A percentile compares a stretch with the other conserved stretches of the same genome.
These are phyloP conservation scores for Paramecium biaurelia DNA, from an alignment of 73 alveolate species.

Conservation along the genomic window DNA sequence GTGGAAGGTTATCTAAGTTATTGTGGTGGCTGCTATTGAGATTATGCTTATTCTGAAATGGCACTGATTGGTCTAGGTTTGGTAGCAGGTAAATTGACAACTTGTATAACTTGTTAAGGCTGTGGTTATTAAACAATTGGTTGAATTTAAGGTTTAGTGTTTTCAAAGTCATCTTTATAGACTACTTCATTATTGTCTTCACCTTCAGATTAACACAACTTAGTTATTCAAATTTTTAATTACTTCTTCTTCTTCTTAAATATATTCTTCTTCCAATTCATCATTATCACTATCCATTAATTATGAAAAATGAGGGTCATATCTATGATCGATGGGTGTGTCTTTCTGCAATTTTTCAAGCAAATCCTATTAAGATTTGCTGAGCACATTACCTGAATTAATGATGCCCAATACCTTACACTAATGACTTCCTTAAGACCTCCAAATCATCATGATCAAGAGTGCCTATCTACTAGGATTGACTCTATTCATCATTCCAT, in stretches of 20 bases:
- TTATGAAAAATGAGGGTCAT: conserved; percentile 47
- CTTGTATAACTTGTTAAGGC: neutral
- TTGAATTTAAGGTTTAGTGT: neutral
- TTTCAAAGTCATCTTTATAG: conserved; percentile 11
- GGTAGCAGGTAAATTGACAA: conserved; percentile 30
- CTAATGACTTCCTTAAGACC: conserved; percentile 9
- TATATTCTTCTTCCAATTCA: neutral
- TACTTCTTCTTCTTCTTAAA: conserved; percentile 46
- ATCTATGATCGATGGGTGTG: conserved; percentile 4
- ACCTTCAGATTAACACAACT: conserved; percentile 58
- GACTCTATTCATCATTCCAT: conserved; percentile 54
- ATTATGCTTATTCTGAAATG: neutral
- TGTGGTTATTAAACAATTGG: neutral
- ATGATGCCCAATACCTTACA: conserved; percentile 42
- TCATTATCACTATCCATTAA: conserved; percentile 14
- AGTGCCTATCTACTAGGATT: conserved; percentile 21
- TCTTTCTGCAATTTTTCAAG: conserved; percentile 43
- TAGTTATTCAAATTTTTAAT: neutral
- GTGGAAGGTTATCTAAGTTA: neutral
- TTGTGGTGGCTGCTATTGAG: neutral
- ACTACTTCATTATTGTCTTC: conserved; percentile 54
- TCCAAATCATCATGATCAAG: conserved; percentile 41
- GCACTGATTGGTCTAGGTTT: conserved; percentile 38
- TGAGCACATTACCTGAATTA: conserved; percentile 29
- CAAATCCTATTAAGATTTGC: conserved; percentile 33